Conservation (phyloP, 345 rosid species). For the Heritiera fomes region DNA sequence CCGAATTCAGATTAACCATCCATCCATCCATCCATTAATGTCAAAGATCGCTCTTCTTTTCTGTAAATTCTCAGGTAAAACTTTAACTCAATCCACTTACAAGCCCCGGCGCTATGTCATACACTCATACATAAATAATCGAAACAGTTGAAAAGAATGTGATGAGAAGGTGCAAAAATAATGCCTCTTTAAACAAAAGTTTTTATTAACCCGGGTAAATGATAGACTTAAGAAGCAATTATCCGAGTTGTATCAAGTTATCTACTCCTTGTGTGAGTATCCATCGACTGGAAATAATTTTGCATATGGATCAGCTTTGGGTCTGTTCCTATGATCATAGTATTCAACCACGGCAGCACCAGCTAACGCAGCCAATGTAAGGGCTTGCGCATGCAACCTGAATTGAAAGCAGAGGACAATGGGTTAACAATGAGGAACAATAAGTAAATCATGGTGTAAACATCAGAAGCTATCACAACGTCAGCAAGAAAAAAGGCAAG, state of each 20-base stretch:
- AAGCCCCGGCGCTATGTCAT: background rate
- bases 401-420: background rate
- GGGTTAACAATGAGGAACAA: background rate
- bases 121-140: background rate
- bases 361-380: slow-evolving; percentile 83
- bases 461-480: background rate
- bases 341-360: slow-evolving; percentile 91
- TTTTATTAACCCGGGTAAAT: background rate
- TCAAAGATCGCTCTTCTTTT: background rate
- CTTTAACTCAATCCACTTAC: slow-evolving; percentile 2
- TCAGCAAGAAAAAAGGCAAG: background rate
- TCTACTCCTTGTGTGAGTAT: slow-evolving; percentile 47
- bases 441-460: background rate
- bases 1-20: background rate
- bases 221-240: background rate
- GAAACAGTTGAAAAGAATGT: background rate
- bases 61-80: background rate
- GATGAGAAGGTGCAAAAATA: background rate
- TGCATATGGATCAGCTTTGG: slow-evolving; percentile 51
- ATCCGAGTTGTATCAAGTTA: background rate
- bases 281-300: slow-evolving; percentile 46
- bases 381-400: slow-evolving; percentile 95
- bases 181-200: background rate
- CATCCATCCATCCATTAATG: background rate
- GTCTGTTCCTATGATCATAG: slow-evolving; percentile 65